Percentiles rank a stretch among this genome's conserved stretches.
phyloP scores from a whole-genome alignment of 805 yeast genomes.

The Lachancea mirantina region DNA sequence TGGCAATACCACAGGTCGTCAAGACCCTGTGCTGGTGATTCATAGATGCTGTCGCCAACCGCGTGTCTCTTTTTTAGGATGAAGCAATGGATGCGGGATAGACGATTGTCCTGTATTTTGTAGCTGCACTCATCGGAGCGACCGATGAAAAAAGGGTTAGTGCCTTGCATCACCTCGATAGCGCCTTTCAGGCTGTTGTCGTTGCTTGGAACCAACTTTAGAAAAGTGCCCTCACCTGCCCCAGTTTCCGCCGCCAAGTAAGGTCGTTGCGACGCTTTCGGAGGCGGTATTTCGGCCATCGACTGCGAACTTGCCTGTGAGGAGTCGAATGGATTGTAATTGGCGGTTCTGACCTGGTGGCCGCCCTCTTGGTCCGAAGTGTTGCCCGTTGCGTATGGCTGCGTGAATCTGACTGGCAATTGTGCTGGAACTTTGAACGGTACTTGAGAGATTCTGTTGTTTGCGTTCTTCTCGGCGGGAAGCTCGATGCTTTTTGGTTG shows the following conservation, averaged over 20 bases:
- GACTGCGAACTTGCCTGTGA: too few relatives aligned
- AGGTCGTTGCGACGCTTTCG: constrained; percentile 1
- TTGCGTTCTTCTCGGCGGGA: constrained; percentile 9
- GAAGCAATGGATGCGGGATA: constrained; percentile 80
- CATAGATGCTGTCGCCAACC: constrained; percentile 47
- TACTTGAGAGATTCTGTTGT: constrained; percentile 4
- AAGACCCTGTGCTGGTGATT: constrained; percentile 65
- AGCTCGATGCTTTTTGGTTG: constrained; percentile 39
- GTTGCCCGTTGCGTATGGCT: constrained; percentile 15
- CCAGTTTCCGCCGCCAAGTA: neutral
- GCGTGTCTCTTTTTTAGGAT: constrained; percentile 58
- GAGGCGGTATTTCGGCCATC: constrained; percentile 3
- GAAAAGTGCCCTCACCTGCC: constrained; percentile 43
- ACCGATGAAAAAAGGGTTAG: constrained; percentile 65
- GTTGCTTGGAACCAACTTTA: constrained; percentile 47
- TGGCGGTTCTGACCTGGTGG: constrained; percentile 7
- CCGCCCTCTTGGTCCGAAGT: constrained; percentile 7
- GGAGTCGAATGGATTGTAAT: constrained; percentile 3
- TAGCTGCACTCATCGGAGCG: constrained; percentile 57
- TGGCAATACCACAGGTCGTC: constrained; percentile 79
- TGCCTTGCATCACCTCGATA: constrained; percentile 59
- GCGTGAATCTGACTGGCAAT: constrained; percentile 25
- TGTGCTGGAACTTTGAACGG: constrained; percentile 25
- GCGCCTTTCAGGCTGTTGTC: constrained; percentile 41
- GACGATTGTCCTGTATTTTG: constrained; percentile 59